Evolutionary conservation across 169 alveolate genomes (phyloP), one percentile per base, ranked within the genome.

Genomic region (Eimeria sp.): DNA sequence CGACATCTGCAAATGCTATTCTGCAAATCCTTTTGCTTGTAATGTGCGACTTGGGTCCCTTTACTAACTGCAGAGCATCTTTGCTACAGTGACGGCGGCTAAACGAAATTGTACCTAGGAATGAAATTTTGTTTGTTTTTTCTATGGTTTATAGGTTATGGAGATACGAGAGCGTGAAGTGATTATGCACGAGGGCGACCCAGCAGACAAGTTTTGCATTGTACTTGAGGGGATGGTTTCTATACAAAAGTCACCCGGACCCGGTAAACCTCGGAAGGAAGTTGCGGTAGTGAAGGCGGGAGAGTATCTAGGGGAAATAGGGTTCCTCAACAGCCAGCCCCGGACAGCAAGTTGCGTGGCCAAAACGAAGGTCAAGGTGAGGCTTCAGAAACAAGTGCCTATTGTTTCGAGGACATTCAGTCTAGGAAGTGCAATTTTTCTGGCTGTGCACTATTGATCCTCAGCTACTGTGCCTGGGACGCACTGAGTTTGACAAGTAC

Each of bases 151-250:
- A 9, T 91, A 91, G 96, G 96, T 91, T 10, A 60, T 58, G 96
- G 62, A 62, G 52, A 68, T 78, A 74, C 91, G 89, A 52, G 96
- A 91, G 62, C 96, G 91, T 56, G 96, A 91, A 68, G 91, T 91
- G 96, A 97, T 97, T 43, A 97, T 97, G 77, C 91, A 97, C 52
- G 98, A 97, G 76, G 98, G 98, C n/a, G 98, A 97, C 37, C 72
- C 83, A 30, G 98, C 98, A 46, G 96, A 97, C 83, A 94, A 96
- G 52, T 97, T 97, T 43, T 96, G 85, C 87, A 95, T 97, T 62
- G 82, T 97, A 20, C 93, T 97, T 40, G 97, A 98, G 23, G 98
- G 98, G 8, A 95, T 90, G 85, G 98, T 96, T n/a, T 97, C 98
- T 62, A 95, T 96, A 62, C 97, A 97, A 64, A 90, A 89, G 82